Conservation (phyloP, 2,329 filamentous ascomycete genomes). For the Hypomyces perniciosus region DNA sequence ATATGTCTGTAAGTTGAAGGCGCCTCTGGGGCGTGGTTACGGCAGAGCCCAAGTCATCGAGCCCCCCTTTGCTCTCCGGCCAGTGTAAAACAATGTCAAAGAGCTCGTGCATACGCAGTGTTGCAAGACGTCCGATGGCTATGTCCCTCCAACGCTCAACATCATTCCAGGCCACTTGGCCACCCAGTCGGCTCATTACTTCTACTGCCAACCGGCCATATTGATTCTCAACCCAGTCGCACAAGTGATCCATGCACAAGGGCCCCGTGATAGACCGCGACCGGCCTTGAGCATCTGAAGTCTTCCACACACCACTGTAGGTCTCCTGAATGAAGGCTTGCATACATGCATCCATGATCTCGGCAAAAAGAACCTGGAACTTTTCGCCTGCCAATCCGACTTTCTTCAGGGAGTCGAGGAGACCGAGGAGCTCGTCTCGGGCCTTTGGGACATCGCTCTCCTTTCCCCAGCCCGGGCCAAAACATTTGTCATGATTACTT, state of each 20-base stretch:
- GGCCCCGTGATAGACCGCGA: slow-evolving; percentile 28
- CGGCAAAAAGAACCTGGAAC: slow-evolving; percentile 66
- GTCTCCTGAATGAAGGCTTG: slow-evolving; percentile 54
- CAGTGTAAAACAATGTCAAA: slow-evolving; percentile 75
- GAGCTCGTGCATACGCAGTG: slow-evolving; percentile 62
- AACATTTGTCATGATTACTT: slow-evolving; percentile 12
- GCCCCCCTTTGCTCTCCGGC: slow-evolving; percentile 64
- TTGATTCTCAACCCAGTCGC: slow-evolving; percentile 61
- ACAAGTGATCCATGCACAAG: slow-evolving; percentile 53
- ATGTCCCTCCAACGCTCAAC: slow-evolving; percentile 66
- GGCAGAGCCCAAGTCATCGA: slow-evolving; percentile 67
- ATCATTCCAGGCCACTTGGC: slow-evolving; percentile 46
- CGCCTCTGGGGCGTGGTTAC: slow-evolving; percentile 64
- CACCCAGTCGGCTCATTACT: slow-evolving; percentile 46
- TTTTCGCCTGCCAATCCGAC: slow-evolving; percentile 64
- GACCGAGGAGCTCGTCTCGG: slow-evolving; percentile 45
- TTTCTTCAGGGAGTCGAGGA: slow-evolving; percentile 54
- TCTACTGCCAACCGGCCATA: slow-evolving; percentile 60
- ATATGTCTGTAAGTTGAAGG: slow-evolving; percentile 62
- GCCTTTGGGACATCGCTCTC: slow-evolving; percentile 28
- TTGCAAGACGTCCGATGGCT: slow-evolving; percentile 61
- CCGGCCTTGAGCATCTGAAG: slow-evolving; percentile 17
- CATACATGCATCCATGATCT: slow-evolving; percentile 63
- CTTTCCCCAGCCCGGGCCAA: slow-evolving; percentile 18
- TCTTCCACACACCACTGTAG: slow-evolving; percentile 57